Evolutionary conservation across 2,329 filamentous ascomycete species (phyloP).

Genomic region (Chaetomiaceae sp.): DNA sequence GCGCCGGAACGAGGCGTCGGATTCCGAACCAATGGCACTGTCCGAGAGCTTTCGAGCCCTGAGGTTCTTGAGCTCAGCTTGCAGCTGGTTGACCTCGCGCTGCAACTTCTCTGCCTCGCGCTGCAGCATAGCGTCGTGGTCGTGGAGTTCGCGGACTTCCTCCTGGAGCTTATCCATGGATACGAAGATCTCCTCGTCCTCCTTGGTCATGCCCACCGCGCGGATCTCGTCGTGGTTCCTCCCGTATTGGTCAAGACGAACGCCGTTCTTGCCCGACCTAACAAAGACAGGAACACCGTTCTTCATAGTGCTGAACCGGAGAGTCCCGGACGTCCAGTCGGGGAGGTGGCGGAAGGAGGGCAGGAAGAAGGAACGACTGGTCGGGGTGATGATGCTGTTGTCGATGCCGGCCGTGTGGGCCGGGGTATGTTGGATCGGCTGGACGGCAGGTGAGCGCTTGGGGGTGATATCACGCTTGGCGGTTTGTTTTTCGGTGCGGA

Average conservation of each 20-base stretch:
- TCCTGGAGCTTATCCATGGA: conserved; percentile 59
- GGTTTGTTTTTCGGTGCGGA: conserved; percentile 24
- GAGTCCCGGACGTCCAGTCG: conserved; percentile 52
- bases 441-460: conserved; percentile 11
- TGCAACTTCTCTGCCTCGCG: conserved; percentile 51
- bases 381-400: conserved; percentile 34
- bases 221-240: conserved; percentile 46
- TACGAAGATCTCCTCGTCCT: conserved; percentile 55
- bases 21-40: conserved; percentile 40
- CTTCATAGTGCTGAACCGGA: conserved; percentile 47
- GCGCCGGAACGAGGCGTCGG: conserved; percentile 40
- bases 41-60: conserved; percentile 38
- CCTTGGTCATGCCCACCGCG: conserved; percentile 45
- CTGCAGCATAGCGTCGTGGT: conserved; percentile 52
- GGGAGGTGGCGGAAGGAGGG: conserved; percentile 52
- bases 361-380: conserved; percentile 49
- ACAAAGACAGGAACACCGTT: conserved; percentile 54
- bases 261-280: conserved; percentile 48
- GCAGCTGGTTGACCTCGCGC: conserved; percentile 46
- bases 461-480: conserved; percentile 15
- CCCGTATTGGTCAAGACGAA: conserved; percentile 35
- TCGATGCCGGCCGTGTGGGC: conserved; percentile 14
- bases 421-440: conserved; percentile 7
- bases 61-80: conserved; percentile 43
- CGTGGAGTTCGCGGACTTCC: conserved; percentile 51